Conservation (phyloP, 768 basidiomycete genomes). For the Lyophyllum decastes region DNA sequence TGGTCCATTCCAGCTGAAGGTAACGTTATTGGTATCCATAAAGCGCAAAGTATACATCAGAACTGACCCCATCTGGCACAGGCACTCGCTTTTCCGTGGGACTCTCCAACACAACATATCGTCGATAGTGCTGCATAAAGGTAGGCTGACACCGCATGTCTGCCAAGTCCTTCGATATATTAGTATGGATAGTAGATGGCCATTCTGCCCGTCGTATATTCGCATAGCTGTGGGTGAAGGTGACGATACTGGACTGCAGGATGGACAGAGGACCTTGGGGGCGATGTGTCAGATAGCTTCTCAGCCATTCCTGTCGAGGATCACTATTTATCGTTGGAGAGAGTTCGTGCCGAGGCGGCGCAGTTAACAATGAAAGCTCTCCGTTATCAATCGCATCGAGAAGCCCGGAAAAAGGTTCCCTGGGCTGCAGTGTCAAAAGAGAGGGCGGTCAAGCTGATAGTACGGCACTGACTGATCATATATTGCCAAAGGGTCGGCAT, state of each 20-base stretch:
- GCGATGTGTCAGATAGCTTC: constrained; percentile 30
- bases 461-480: constrained; percentile 40
- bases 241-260: constrained; percentile 42
- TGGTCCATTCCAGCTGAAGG: constrained; percentile 58
- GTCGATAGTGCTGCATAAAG: constrained; percentile 61
- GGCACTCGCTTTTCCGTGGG: constrained; percentile 28
- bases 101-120: constrained; percentile 61
- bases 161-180: constrained; percentile 49
- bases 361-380: constrained; percentile 47
- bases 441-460: neutral
- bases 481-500: constrained; percentile 39
- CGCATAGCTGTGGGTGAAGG: constrained; percentile 31
- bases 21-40: neutral
- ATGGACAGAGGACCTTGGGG: constrained; percentile 32
- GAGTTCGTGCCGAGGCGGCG: constrained; percentile 40
- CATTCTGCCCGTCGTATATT: constrained; percentile 34
- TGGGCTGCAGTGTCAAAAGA: constrained; percentile 19
- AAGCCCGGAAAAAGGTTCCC: constrained; percentile 39
- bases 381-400: constrained; percentile 58
- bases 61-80: constrained; percentile 47
- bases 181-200: constrained; percentile 36
- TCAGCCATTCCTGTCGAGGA: constrained; percentile 36
- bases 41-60: neutral
- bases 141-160: constrained; percentile 43
- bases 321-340: constrained; percentile 21